Base-by-base conservation (phyloP, 768 basidiomycete species). In the Lactarius hatsudake region DNA sequence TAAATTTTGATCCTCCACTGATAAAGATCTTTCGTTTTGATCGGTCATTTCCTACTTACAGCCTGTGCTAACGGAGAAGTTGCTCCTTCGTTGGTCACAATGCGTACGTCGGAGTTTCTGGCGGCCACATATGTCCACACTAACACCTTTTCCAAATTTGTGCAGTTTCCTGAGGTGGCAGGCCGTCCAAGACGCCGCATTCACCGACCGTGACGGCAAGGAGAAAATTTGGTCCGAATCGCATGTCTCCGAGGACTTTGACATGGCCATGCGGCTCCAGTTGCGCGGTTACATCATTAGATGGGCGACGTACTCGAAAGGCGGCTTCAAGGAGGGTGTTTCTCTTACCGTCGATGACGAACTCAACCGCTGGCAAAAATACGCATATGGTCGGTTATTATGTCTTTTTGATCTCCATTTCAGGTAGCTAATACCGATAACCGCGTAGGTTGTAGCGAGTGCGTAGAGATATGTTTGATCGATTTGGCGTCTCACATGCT, bases 321-420 rank as follows among this genome's bases (percentile, higher is more conserved):
- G 92, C 59, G 88, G 84, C 6, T 96, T 95, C 81, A 91, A 94
- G 78, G 94, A 96, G 76, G 94, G 94, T 68, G 94, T 96, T 20
- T 91, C 90, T 0, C 81, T 96, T 20, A 94, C 94, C 0, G 87
- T 87, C 57, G 93, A 94, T 65, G 94, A 96, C 72, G 94, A 96
- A 76, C 79, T 96, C 17, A 95, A 94, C 73, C 79, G 94, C 6
- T 96, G 94, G 94, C 91, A 95, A 71, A 96, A 95, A 76, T 93
- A 91, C 71, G 83, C 89, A 0, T 92, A 89, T 76, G 90, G 88
- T 83, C 66, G 61, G 81, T 76, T 12, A 1, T 20, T 63, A 34
- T 12, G 58, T 55, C 57, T 55, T 62, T 55, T 18, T 60, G 23
- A 62, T 38, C 51, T 17, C 26, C 12, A 53, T 57, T 53, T 67